Conservation (phyloP, 2,329 filamentous ascomycete genomes). For the Magnaporthales sp. region DNA sequence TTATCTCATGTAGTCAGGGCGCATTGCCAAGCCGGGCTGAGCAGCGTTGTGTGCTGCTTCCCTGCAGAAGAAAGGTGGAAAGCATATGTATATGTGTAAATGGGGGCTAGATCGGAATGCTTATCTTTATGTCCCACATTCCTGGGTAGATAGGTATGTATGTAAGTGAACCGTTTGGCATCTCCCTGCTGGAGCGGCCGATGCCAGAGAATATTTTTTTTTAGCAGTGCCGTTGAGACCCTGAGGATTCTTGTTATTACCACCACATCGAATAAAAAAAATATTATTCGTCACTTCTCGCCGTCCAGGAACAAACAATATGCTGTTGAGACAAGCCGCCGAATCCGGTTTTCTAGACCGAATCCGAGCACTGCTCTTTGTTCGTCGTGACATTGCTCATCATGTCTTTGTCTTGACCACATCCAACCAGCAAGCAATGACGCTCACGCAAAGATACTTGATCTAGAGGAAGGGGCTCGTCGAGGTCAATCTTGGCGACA, state of each 20-base stretch:
- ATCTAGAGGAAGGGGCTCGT: not conserved
- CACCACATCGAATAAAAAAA: not conserved
- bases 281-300: not conserved
- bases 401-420: not conserved
- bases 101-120: not conserved
- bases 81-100: not conserved
- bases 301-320: not conserved
- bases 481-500: not conserved
- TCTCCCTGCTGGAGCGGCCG: not conserved
- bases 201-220: no score
- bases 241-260: not conserved
- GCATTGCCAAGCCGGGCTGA: not conserved
- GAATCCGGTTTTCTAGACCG: constrained; percentile 1
- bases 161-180: not conserved
- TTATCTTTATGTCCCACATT: not conserved
- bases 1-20: not conserved
- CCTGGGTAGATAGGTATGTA: not conserved
- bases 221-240: not conserved
- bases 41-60: not conserved
- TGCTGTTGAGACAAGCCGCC: not conserved
- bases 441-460: not conserved
- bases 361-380: not conserved
- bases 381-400: not conserved
- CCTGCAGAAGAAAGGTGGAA: not conserved
- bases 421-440: not conserved